Percentiles rank a stretch among this genome's conserved stretches.
These are phyloP conservation scores for Medicago arabica DNA, from an alignment of 306 rosid genomes.

Conservation along the genomic window DNA sequence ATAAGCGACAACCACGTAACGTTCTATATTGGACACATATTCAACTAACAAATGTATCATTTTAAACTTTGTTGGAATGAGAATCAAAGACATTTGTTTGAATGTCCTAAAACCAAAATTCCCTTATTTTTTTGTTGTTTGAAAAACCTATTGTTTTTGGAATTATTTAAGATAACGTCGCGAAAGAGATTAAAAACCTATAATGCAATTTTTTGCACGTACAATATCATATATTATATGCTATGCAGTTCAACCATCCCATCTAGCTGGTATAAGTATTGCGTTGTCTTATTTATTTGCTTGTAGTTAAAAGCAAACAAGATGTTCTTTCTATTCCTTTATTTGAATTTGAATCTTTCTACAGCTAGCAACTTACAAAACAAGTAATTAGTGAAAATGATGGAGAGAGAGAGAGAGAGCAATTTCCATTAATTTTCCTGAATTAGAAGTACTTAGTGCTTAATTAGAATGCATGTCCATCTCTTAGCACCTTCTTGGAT, in stretches of 20 bases:
- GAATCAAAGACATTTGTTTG: not conserved
- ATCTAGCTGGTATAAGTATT: not conserved
- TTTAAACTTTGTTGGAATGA: not conserved
- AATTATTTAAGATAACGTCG: not conserved
- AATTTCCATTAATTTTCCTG: not conserved
- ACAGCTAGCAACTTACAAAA: not conserved
- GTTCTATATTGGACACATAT: not conserved
- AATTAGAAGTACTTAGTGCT: not conserved
- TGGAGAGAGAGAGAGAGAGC: not conserved
- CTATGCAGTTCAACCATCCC: not conserved
- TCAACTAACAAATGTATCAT: not conserved
- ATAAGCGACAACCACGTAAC: no score
- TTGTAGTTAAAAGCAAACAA: no score
- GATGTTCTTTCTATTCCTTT: not conserved
- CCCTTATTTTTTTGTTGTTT: not conserved
- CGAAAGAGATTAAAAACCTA: not conserved
- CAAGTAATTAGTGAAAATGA: conserved; percentile 7
- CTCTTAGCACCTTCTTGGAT: conserved; percentile 8
- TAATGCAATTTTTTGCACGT: conserved; percentile 1
- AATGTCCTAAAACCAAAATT: not conserved
- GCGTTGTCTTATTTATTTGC: not conserved
- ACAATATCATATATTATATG: not conserved
- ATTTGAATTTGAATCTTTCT: not conserved
- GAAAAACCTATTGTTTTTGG: not conserved
- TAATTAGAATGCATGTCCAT: not conserved